A percentile compares a stretch with the other conserved stretches of the same genome.
phyloP scores from a whole-genome alignment of 768 basidiomycete species.

The Rhodosporidiobolus odoratus region DNA sequence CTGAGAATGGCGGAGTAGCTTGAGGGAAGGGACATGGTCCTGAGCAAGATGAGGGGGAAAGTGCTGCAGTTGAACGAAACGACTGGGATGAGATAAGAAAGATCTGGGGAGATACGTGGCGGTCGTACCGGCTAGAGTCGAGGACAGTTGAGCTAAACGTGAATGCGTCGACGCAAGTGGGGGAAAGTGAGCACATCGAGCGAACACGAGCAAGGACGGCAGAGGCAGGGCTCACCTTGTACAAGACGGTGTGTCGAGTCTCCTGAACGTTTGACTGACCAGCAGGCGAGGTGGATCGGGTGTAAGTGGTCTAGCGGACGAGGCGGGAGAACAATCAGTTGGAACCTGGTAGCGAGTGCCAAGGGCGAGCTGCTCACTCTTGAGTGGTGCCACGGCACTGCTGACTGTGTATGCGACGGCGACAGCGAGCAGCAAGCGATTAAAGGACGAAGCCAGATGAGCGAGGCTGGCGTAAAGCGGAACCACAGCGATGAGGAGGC shows the following conservation, averaged over 20 bases:
- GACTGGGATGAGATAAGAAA: background rate
- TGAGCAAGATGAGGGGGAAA: background rate
- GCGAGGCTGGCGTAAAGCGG: too few species aligned
- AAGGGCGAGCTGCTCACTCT: too few species aligned
- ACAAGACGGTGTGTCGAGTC: background rate
- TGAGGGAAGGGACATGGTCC: slow-evolving; percentile 51
- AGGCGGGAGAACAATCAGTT: too few species aligned
- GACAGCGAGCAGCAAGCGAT: too few species aligned
- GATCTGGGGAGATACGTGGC: background rate
- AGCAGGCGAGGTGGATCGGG: background rate
- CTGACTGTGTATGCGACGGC: too few species aligned
- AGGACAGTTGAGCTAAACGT: background rate
- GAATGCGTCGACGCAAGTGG: background rate
- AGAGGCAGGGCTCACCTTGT: background rate
- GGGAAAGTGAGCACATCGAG: background rate
- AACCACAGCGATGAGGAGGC: too few species aligned
- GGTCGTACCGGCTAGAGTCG: background rate
- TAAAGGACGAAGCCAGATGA: too few species aligned
- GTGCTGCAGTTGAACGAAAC: background rate
- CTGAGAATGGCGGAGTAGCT: slow-evolving; percentile 75
- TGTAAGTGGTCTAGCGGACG: too few species aligned
- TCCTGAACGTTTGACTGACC: too few species aligned
- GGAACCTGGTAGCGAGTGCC: too few species aligned
- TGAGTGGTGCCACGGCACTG: too few species aligned
- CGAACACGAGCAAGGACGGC: background rate